Evolutionary conservation across 345 rosid genomes (phyloP).

Genomic region (Alliaria petiolata): DNA sequence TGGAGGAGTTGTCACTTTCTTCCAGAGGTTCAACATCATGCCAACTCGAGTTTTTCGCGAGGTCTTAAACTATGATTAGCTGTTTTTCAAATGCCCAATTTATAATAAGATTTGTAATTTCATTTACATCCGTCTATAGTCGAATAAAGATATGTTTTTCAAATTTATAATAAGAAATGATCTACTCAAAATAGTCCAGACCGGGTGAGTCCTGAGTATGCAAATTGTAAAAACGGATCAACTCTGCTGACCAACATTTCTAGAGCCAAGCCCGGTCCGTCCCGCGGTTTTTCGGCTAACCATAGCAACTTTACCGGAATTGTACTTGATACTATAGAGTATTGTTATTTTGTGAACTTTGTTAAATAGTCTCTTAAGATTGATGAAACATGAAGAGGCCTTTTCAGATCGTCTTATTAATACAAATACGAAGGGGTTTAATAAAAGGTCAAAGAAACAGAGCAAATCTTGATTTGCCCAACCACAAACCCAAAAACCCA

Average conservation of each 20-base stretch:
- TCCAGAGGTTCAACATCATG: not conserved
- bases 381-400: conserved; percentile 12
- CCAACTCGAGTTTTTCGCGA: not conserved
- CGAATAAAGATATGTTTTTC: no score
- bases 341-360: no score
- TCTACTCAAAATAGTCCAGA: no score
- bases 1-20: not conserved
- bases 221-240: no score
- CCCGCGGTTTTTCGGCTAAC: not conserved
- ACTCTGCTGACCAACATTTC: not conserved
- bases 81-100: no score
- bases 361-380: no score
- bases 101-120: no score
- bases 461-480: conserved; percentile 5
- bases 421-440: not conserved
- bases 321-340: no score
- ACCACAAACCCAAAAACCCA: conserved; percentile 13
- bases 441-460: not conserved
- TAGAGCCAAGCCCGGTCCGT: not conserved
- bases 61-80: no score
- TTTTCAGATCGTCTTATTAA: conserved; percentile 21
- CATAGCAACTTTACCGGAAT: not conserved
- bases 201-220: no score
- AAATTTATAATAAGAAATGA: no score
- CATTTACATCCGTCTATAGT: not conserved